Evolutionary conservation across 2,329 filamentous ascomycete species (phyloP).

Genomic region (Bipolaris victoriae): DNA sequence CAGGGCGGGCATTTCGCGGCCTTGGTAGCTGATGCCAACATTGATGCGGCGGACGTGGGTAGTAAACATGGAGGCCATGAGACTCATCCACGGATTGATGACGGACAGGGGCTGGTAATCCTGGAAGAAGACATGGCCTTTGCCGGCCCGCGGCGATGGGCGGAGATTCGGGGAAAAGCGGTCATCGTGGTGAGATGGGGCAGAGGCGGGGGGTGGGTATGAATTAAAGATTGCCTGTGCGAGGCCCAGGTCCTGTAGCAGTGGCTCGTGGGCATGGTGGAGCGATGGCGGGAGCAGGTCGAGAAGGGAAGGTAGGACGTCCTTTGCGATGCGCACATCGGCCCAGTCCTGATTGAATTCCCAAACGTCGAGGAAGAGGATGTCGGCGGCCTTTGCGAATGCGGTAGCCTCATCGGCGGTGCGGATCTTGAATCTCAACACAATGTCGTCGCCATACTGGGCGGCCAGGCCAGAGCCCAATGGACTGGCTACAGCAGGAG

Average conservation of each 20-base stretch:
- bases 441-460: slow-evolving; percentile 79
- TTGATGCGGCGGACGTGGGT: slow-evolving; percentile 74
- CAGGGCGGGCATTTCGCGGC: slow-evolving; percentile 82
- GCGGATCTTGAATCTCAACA: slow-evolving; percentile 84
- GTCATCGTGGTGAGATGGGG: slow-evolving; percentile 34
- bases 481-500: neutral
- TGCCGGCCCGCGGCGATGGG: slow-evolving; percentile 49
- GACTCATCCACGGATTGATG: slow-evolving; percentile 87
- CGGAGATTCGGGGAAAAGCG: slow-evolving; percentile 39
- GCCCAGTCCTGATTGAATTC: slow-evolving; percentile 80
- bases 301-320: slow-evolving; percentile 78
- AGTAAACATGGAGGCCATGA: slow-evolving; percentile 89
- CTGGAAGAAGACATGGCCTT: slow-evolving; percentile 77
- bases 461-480: slow-evolving; percentile 41
- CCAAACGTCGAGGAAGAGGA: slow-evolving; percentile 89
- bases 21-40: slow-evolving; percentile 87
- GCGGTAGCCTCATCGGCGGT: slow-evolving; percentile 71
- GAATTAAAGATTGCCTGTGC: slow-evolving; percentile 77
- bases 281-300: slow-evolving; percentile 78
- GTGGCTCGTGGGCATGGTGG: slow-evolving; percentile 70
- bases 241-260: slow-evolving; percentile 75
- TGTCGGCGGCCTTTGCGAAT: slow-evolving; percentile 73
- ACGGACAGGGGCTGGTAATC: slow-evolving; percentile 90
- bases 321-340: slow-evolving; percentile 79
- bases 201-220: slow-evolving; percentile 62